These are phyloP conservation scores for Dioscorea alata DNA, from an alignment of 106 monocot species.

Conservation along the genomic window DNA sequence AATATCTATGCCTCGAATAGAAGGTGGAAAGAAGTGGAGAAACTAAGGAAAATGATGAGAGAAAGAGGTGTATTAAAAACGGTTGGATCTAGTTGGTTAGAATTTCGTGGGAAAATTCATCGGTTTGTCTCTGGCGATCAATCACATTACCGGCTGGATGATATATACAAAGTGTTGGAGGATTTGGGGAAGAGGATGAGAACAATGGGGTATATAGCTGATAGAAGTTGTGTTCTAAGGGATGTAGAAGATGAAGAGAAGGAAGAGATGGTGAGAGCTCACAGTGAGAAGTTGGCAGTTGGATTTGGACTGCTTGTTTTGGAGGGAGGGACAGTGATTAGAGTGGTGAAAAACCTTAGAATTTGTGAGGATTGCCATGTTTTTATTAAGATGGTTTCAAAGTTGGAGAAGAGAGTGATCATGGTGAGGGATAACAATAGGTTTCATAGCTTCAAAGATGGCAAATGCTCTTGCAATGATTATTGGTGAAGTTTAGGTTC, in stretches of 20 bases:
- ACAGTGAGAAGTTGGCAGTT: constrained; percentile 28
- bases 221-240: constrained; percentile 24
- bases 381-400: constrained; percentile 26
- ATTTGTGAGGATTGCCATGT: constrained; percentile 32
- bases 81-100: constrained; percentile 12
- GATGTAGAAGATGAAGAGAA: constrained; percentile 40
- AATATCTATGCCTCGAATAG: constrained; percentile 6
- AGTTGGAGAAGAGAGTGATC: constrained; percentile 25
- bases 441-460: constrained; percentile 34
- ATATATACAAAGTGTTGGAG: constrained; percentile 15
- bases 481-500: constrained; percentile 12
- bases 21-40: constrained; percentile 7
- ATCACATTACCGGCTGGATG: constrained; percentile 1
- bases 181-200: constrained; percentile 13
- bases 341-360: constrained; percentile 36
- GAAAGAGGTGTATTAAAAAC: constrained; percentile 3
- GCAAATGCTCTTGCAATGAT: constrained; percentile 25
- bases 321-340: constrained; percentile 2
- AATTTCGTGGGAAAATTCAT: constrained; percentile 14
- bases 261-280: constrained; percentile 27
- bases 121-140: constrained; percentile 24
- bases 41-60: constrained; percentile 7
- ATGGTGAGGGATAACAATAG: constrained; percentile 32
- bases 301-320: constrained; percentile 17
- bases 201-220: constrained; percentile 17